Base-by-base conservation (phyloP, 106 monocot genomes). In the Dendrobium catenatum region DNA sequence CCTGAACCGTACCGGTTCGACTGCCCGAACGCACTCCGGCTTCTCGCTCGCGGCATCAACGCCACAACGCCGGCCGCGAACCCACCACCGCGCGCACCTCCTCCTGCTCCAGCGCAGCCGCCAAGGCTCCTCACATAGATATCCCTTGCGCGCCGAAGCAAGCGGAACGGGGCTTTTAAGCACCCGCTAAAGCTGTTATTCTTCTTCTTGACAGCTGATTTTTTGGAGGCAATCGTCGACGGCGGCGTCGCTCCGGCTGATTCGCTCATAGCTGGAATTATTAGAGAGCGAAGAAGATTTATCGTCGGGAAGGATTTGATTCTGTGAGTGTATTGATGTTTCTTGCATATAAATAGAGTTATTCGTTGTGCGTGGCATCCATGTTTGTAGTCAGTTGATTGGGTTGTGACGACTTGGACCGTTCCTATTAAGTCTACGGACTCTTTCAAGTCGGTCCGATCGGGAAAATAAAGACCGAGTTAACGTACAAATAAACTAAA, bases 51-150 rank as follows among this genome's bases (percentile, higher is more conserved):
- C 9, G 48, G 48, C 76, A 76, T 76, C 76, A 76, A 3, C 13
- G 48, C 46, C n/a, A 20, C 76, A 7, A 76, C n/a, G 41, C 76
- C 76, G 0, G 47, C 76, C 6, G 76, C 13, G 24, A 11, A 27
- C 2, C 76, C 76, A 5, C 41, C 22, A 3, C 37, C 42, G 24
- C 41, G 76, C 0, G 48, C 46, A 24, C 48, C 48, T 4, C 76
- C 76, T 0, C 76, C 76, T 10, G 76, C 76, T 8, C 76, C 76
- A 1, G 76, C 76, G 42, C 76, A 48, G 24, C 76, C n/a, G 10
- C 76, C 49, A 6, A 76, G 47, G 49, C 76, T 26, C 26, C 13
- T 76, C 5, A 48, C 76, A 20, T 76, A 76, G 5, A 49, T 9
- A 44, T 76, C 76, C 46, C 76, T 9, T 4, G 27, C 26, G 16